Evolutionary conservation across 352 stramenopile species (phyloP).

Genomic region (Globisporangium echinulatum): DNA sequence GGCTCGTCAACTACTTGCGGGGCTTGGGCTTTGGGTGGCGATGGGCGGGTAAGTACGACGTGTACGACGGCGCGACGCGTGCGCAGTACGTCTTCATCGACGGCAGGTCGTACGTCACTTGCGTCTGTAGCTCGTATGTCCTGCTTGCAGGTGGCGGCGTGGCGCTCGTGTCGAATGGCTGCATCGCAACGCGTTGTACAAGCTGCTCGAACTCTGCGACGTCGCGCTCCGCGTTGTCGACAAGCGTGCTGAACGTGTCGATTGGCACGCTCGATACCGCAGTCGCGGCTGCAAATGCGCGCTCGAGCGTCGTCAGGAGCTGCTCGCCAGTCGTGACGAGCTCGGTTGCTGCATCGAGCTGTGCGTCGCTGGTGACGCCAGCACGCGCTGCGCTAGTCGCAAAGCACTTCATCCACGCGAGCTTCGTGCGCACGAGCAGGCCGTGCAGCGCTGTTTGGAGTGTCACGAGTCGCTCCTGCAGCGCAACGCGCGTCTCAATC

Average conservation of each 20-base stretch:
- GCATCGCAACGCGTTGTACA: slow-evolving; percentile 18
- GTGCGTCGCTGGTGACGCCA: neutral
- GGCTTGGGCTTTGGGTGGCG: too few species aligned
- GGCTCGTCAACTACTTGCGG: too few species aligned
- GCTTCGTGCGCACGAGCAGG: slow-evolving; percentile 43
- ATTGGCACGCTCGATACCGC: slow-evolving; percentile 24
- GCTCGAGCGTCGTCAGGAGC: slow-evolving; percentile 29
- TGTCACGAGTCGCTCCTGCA: slow-evolving; percentile 28
- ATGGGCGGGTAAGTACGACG: slow-evolving; percentile 31
- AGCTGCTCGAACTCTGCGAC: slow-evolving; percentile 34
- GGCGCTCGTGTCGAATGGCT: neutral
- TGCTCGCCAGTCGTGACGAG: slow-evolving; percentile 40
- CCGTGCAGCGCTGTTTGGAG: neutral
- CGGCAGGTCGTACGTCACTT: slow-evolving; percentile 37
- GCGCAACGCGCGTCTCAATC: slow-evolving; percentile 41
- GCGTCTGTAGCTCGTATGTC: slow-evolving; percentile 6
- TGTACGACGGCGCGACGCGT: slow-evolving; percentile 51
- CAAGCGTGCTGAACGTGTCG: slow-evolving; percentile 38
- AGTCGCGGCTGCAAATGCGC: slow-evolving; percentile 31
- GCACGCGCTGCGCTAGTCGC: neutral
- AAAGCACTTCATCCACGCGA: slow-evolving; percentile 67
- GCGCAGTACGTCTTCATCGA: slow-evolving; percentile 70
- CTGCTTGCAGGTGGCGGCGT: neutral
- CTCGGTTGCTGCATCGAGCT: slow-evolving; percentile 12
- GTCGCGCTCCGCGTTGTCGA: slow-evolving; percentile 31